Evolutionary conservation across 768 basidiomycete genomes (phyloP), one percentile per base, ranked within the genome.

Genomic region (Sarcodon sp.): DNA sequence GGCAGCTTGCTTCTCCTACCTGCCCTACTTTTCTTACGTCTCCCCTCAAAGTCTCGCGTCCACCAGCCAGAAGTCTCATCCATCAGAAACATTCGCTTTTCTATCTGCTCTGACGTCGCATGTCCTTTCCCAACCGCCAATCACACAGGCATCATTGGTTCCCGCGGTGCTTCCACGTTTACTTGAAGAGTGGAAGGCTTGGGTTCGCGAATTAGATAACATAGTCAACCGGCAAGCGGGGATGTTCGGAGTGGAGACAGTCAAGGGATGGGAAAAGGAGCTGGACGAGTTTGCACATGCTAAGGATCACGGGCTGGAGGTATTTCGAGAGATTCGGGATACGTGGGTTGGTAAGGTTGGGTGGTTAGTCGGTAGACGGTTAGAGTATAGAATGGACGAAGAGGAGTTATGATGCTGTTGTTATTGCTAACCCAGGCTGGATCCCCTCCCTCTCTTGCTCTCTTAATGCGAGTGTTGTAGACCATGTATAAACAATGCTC

Each of bases 21-120:
- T 90, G 43, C 86, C 85, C 3, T 90, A 91, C 59, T 91, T 91
- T 59, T 83, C 87, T 16, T 80, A 75, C 54, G 61, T 75, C 46
- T 46, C 57, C 63, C 45, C 53, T 63, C 54, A 51, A 64, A 39
- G 65, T 21, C 53, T 54, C 15, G 36, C 55, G 15, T 18, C 41
- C 15, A 53, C 66, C 46, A 66, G 69, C 18, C 69, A 72, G 49
- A 79, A 77, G 57, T 70, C 72, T 6, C 81, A 87, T 57, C 84
- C 86, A 0, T 69, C 75, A 32, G 88, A 90, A 62, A 80, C 83
- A 0, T 90, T 82, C 56, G 55, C 69, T 8, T 85, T 85, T 61
- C 73, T 91, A 38, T 73, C 77, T 3, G 66, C 80, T 6, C 67
- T 89, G 49, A 87, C 76, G 6, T 71, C 76, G 35, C 82, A 86